Base-by-base conservation (phyloP, 305 asterid species). In the Ilex paraguariensis region DNA sequence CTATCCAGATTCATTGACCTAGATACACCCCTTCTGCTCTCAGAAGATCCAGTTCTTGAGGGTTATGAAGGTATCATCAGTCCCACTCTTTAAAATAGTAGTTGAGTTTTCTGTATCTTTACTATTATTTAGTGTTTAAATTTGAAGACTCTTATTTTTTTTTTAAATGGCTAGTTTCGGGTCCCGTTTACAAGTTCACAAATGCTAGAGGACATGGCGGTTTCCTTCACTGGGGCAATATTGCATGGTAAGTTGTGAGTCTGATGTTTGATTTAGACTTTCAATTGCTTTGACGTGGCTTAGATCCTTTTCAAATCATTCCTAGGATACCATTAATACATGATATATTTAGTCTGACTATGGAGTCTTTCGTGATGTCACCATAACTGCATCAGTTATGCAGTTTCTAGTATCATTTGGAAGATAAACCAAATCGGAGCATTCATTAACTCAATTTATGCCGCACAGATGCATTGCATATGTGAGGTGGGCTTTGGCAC, bases 161-260 rank as follows among this genome's bases (percentile, higher is more conserved):
- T 17, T 51, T 33, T 72, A 21, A 21, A 21, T 21, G 63, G 63
- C 62, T 67, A 89, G 97, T 76, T 59, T 84, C 79, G 67, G 97
- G 97, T 56, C 95, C 97, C 52, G 63, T 74, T 70, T 90, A 90
- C 81, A 80, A 77, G 77, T 90, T 90, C 70, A 66, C 94, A 51
- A 83, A 85, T 73, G 82, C 94, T 59, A 82, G 95, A 85, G 97
- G 97, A 40, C 95, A 87, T 14, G 95, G 97, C 11, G 94, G 94
- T 70, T 87, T 83, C 73, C 85, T 87, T 65, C 95, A 80, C 49
- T 87, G 92, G 95, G 78, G 77, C 33, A 71, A 84, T 67, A 72
- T 81, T 61, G 85, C 70, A 21, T 83, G 87, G 94, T 89, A 75
- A 79, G 79, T 65, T 56, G 65, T 51, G 54, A 36, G 44, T 10